phyloP scores from a whole-genome alignment of 2,329 filamentous ascomycete genomes.

The Aspergillus pseudotamarii region DNA sequence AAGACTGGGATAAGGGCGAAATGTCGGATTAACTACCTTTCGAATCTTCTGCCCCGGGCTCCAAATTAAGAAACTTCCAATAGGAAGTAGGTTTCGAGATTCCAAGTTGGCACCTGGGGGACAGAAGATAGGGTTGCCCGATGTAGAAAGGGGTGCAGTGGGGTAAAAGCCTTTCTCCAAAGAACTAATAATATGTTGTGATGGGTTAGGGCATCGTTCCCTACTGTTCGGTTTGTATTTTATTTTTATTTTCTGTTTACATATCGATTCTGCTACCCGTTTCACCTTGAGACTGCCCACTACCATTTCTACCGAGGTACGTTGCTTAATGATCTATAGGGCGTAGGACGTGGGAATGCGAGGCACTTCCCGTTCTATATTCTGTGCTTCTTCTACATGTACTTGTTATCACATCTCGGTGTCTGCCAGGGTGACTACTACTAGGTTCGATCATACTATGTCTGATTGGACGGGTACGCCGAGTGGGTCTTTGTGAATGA shows the following conservation, averaged over 20 bases:
- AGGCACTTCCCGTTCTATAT: neutral
- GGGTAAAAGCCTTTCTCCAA: conserved; percentile 3
- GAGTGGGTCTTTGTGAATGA: neutral
- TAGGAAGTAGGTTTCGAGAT: conserved; percentile 3
- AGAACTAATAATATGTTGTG: conserved; percentile 19
- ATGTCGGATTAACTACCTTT: neutral
- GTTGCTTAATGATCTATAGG: neutral
- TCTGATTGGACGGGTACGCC: neutral
- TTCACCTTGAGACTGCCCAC: too few species aligned
- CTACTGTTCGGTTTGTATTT: neutral
- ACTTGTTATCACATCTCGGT: neutral
- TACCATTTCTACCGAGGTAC: neutral
- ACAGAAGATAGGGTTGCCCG: conserved; percentile 3
- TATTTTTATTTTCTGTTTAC: neutral
- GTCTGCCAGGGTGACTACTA: neutral
- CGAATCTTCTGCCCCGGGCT: conserved; percentile 13
- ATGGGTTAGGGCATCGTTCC: conserved; percentile 8
- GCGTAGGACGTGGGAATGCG: neutral
- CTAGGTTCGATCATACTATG: neutral
- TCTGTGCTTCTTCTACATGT: neutral
- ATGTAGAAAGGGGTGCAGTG: conserved; percentile 11
- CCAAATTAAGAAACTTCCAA: conserved; percentile 16
- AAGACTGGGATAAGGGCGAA: neutral
- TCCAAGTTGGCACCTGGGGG: conserved; percentile 12
- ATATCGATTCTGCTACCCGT: neutral